Conservation (phyloP, 768 basidiomycete genomes). For the Tulasnella sp. region DNA sequence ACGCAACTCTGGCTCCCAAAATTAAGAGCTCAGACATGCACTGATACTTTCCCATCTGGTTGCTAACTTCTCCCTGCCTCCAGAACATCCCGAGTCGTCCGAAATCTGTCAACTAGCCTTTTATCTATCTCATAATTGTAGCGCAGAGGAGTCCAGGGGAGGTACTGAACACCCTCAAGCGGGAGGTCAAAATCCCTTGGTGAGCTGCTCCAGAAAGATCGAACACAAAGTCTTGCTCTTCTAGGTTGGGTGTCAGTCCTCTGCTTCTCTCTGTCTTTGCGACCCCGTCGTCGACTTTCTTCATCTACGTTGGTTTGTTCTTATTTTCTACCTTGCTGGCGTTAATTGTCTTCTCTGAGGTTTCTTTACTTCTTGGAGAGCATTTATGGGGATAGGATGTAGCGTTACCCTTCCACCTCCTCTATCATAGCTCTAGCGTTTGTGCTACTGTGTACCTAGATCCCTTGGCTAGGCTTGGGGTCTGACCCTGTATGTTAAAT, state of each 20-base stretch:
- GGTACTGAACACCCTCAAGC: not conserved
- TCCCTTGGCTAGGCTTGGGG: no score
- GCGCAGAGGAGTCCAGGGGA: not conserved
- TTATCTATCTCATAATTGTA: not conserved
- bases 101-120: not conserved
- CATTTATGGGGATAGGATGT: no score
- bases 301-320: not conserved
- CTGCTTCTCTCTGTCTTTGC: not conserved
- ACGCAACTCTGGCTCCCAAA: not conserved
- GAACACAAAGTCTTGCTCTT: not conserved
- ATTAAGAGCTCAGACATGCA: not conserved
- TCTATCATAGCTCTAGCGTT: no score
- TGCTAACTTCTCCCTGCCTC: not conserved
- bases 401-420: no score
- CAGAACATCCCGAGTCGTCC: not conserved
- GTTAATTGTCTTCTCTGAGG: no score
- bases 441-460: no score
- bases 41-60: not conserved
- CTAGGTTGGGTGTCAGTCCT: not conserved
- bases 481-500: no score
- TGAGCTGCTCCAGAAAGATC: not conserved
- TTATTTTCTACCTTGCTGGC: no score
- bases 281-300: not conserved
- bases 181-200: not conserved
- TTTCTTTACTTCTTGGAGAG: no score